Base-by-base conservation (phyloP, 805 yeast species). In the Yarrowia alimentaria region DNA sequence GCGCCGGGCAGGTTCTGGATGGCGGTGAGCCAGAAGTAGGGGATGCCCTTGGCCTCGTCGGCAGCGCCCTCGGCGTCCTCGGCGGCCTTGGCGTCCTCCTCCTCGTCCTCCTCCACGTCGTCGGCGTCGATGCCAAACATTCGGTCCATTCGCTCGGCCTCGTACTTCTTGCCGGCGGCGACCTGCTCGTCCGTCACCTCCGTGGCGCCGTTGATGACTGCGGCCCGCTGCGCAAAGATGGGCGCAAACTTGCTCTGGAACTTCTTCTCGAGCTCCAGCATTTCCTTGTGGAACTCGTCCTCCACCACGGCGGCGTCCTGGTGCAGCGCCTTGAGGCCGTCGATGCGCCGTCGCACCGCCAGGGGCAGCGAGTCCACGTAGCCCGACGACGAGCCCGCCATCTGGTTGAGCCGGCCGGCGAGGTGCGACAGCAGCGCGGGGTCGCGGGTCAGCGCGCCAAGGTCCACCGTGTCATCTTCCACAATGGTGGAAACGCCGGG, bases 21-120 rank as follows among this genome's bases (percentile, higher is more conserved):
- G 5, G 98, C 95, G 14, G 98, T 93, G 61, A 91, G 76, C 99
- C 99, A 93, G 75, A 93, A 93, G 42, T 85, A 81, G 53, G 99
- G 98, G 58, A 93, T 79, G 57, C 99, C 99, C 55, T 73, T 74
- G 43, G 73, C 68, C 16, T 67, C 72, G 51, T 65, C 42, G 24
- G 68, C 76, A n/a, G 68, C 77, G 4, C 67, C 76, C 9, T 68
- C 75, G 1, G 67, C 75, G 4, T 67, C 73, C 14, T 68, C 75
- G 6, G 64, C 72, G 9, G 67, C 75, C 8, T 65, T 71, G 3
- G 68, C 75, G 9, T 67, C 70, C 14, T 65, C 73, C 11, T 53
- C 60, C 26, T 55, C 58, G 21, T 57, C 61, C 68, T 62, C 68
- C n/a, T 61, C 65, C 8, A 63, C 66, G n/a, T 68, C 72, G 19